Evolutionary conservation across 1,284 basidiomycete genomes (phyloP).

Genomic region (Amylostereum chailletii): DNA sequence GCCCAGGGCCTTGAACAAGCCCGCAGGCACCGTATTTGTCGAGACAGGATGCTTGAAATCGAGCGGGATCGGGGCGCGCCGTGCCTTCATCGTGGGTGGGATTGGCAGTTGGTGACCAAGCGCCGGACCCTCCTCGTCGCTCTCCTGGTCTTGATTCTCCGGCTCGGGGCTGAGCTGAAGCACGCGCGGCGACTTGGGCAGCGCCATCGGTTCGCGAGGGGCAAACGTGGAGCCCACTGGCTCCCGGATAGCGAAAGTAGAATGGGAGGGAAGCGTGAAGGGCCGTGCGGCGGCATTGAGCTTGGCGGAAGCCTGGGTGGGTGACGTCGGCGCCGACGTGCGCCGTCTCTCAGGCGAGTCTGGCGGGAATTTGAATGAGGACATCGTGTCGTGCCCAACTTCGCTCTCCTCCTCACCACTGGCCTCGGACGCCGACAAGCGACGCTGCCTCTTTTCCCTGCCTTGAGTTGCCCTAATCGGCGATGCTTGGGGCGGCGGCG

Average conservation of each 20-base stretch:
- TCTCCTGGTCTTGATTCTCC: too few relatives aligned
- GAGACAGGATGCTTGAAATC: slow-evolving; percentile 72
- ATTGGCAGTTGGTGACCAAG: slow-evolving; percentile 23
- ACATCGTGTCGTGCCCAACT: slow-evolving; percentile 41
- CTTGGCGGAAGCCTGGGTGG: too few relatives aligned
- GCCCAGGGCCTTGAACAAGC: slow-evolving; percentile 71
- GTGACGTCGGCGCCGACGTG: slow-evolving; percentile 26
- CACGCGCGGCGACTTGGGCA: too few relatives aligned
- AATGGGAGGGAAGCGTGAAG: too few relatives aligned
- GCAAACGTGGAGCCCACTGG: too few relatives aligned
- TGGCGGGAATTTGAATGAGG: slow-evolving; percentile 67
- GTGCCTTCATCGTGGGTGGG: slow-evolving; percentile 34
- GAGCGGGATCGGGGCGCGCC: slow-evolving; percentile 69
- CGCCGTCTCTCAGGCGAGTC: slow-evolving; percentile 36
- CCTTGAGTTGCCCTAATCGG: slow-evolving; percentile 43
- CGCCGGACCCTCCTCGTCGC: slow-evolving; percentile 6
- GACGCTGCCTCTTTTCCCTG: slow-evolving; percentile 66
- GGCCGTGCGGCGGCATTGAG: too few relatives aligned
- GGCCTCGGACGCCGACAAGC: slow-evolving; percentile 28
- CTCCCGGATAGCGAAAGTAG: too few relatives aligned
- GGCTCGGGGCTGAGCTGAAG: too few relatives aligned
- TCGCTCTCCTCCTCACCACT: slow-evolving; percentile 43
- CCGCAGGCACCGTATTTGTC: slow-evolving; percentile 72
- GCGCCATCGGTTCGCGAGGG: too few relatives aligned
- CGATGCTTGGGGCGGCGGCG: slow-evolving; percentile 25